Percentiles rank a stretch among this genome's conserved stretches.
These are phyloP conservation scores for Aspergillus heteromorphus DNA, from an alignment of 495 filamentous ascomycete genomes.

Conservation along the genomic window DNA sequence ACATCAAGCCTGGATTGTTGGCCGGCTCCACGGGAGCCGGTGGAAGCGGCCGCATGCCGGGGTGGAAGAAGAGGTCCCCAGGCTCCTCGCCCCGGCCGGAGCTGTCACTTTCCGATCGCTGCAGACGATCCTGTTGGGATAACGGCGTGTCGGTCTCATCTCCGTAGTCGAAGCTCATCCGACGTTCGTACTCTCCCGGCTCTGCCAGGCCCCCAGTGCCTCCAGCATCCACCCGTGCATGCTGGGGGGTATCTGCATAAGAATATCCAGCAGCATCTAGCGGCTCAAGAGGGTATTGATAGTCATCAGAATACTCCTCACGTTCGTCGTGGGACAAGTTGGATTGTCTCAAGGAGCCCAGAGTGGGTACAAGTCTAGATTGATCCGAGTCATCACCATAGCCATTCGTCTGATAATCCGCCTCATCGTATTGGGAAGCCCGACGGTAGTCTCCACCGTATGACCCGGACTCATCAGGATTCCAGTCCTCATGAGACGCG, in stretches of 20 bases:
- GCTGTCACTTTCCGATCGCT: constrained; percentile 49
- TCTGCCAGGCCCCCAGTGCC: constrained; percentile 81
- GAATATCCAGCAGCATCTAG: constrained; percentile 52
- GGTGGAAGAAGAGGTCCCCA: constrained; percentile 92
- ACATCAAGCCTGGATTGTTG: constrained; percentile 39
- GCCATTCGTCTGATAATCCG: constrained; percentile 13
- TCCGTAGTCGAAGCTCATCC: constrained; percentile 90
- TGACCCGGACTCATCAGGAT: constrained; percentile 63
- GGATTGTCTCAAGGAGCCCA: constrained; percentile 35
- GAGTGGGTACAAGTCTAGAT: constrained; percentile 12
- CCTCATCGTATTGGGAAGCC: constrained; percentile 67
- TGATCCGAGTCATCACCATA: constrained; percentile 15
- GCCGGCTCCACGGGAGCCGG: constrained; percentile 60
- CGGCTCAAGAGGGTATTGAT: constrained; percentile 36
- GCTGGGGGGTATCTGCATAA: constrained; percentile 49
- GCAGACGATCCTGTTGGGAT: constrained; percentile 45
- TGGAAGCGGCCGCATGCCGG: constrained; percentile 74
- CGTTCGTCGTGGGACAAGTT: constrained; percentile 29
- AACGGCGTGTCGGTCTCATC: constrained; percentile 58
- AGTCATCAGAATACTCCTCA: constrained; percentile 33
- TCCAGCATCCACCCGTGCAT: constrained; percentile 67
- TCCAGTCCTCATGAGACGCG: constrained; percentile 51
- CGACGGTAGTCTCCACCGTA: constrained; percentile 70
- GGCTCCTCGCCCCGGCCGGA: constrained; percentile 56
- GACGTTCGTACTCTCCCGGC: constrained; percentile 56